Evolutionary conservation across 305 asterid species (phyloP), one percentile per base, ranked within the genome.

Genomic region (Coffea humblotiana): DNA sequence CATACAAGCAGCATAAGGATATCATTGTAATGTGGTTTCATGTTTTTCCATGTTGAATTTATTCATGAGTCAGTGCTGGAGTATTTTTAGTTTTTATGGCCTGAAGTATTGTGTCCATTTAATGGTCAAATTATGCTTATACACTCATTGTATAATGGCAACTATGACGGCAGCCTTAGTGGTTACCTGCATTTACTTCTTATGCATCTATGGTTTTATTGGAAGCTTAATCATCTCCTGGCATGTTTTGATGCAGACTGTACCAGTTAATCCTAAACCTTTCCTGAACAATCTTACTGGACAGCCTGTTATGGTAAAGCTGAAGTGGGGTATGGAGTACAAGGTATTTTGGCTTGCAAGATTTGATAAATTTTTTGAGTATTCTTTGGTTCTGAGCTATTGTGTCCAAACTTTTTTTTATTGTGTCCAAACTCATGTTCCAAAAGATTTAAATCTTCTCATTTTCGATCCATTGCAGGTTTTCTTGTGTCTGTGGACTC

Each of bases 241-340:
- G 64, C 40, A 32, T 40, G 10, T 78, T 25, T 82, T 27, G 3
- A 56, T 86, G 87, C 88, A 90, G 97, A 93, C 98, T 48, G 97
- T 93, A 70, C 98, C 98, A 35, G 97, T 93, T 82, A 93, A 93
- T 83, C 98, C 98, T 29, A 93, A 93, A 86, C 98, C 98, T 48
- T 93, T 93, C 89, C 84, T 93, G 92, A 93, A 93, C 90, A 93
- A 89, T 82, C 86, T 93, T 85, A 93, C 95, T 78, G 98, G 97
- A 76, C 92, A 93, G 88, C 85, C 90, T 75, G 97, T 93, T 63
- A 90, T 89, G 89, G 97, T 91, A 61, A 93, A 93, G 83, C 95
- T 93, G 48, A 93, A 93, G 82, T 93, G 98, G 98, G 98, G 98
- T 80, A 90, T 93, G 95, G 97, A 93, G 81, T 92, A 93, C 86